A percentile compares a stretch with the other conserved stretches of the same genome.
Conservation (phyloP, 129 eudicot genomes). For the Chrysanthemum lavandulifolium region DNA sequence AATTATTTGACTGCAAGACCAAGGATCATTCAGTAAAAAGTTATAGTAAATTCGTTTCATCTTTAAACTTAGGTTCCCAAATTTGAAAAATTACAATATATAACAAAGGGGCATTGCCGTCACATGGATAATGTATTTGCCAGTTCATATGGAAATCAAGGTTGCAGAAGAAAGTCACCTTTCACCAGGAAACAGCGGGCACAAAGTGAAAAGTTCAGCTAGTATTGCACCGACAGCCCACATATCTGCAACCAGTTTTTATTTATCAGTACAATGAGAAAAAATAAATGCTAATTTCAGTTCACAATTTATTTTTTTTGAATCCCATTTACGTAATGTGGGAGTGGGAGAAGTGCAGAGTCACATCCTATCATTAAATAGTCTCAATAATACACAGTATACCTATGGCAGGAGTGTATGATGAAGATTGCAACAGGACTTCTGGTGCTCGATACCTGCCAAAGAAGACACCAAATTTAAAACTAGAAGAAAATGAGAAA, state of each 20-base stretch:
- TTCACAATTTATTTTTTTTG: not conserved
- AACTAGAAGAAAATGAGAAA: not conserved
- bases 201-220: conserved; percentile 84
- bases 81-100: not conserved
- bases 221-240: conserved; percentile 98
- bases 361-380: not conserved
- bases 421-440: conserved; percentile 74
- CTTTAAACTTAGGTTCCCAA: not conserved
- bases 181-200: conserved; percentile 92
- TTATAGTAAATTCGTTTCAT: not conserved
- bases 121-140: not conserved
- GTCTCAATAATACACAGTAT: conserved; percentile 5
- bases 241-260: conserved; percentile 64
- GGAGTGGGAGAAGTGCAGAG: not conserved
- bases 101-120: too few relatives aligned
- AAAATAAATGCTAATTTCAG: not conserved
- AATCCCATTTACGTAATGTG: not conserved
- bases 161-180: conserved; percentile 43
- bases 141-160: not conserved
- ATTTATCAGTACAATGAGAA: not conserved
- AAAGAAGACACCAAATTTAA: conserved; percentile 11
- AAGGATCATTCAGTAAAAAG: not conserved
- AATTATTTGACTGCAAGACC: conserved; percentile 2
- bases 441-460: conserved; percentile 96
- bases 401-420: conserved; percentile 92